phyloP scores from a whole-genome alignment of 306 rosid species.

The Oemleria cerasiformis region DNA sequence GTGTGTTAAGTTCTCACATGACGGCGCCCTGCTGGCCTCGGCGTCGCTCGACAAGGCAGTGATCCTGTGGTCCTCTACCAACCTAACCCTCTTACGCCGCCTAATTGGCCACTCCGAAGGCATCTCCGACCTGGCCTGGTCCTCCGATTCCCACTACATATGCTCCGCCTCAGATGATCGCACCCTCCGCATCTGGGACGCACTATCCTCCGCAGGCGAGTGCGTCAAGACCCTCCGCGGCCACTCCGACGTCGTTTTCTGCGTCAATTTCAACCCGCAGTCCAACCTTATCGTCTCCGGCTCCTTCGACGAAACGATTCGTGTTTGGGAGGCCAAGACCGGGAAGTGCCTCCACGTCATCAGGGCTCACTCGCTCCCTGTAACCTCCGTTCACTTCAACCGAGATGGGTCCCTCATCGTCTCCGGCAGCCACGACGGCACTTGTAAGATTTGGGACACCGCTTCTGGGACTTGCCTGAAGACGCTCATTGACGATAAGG shows the following conservation, averaged over 20 bases:
- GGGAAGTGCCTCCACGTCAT: slow-evolving; percentile 63
- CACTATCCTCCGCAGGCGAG: slow-evolving; percentile 48
- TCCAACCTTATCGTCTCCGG: slow-evolving; percentile 83
- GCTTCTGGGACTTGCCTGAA: slow-evolving; percentile 46
- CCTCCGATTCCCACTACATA: slow-evolving; percentile 89
- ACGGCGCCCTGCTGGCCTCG: slow-evolving; percentile 73
- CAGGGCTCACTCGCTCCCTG: slow-evolving; percentile 68
- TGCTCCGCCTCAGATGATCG: slow-evolving; percentile 95
- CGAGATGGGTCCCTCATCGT: slow-evolving; percentile 90
- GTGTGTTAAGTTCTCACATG: slow-evolving; percentile 84
- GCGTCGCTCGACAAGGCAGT: slow-evolving; percentile 84
- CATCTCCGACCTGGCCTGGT: slow-evolving; percentile 80
- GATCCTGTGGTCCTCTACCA: slow-evolving; percentile 62
- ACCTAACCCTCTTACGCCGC: slow-evolving; percentile 61
- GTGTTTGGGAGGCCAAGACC: slow-evolving; percentile 95
- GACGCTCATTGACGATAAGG: slow-evolving; percentile 69
- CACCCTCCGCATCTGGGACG: slow-evolving; percentile 93
- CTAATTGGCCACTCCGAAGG: slow-evolving; percentile 80
- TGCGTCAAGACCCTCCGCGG: slow-evolving; percentile 88
- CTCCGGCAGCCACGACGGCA: slow-evolving; percentile 85
- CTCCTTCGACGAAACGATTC: slow-evolving; percentile 72
- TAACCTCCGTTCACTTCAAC: slow-evolving; percentile 78
- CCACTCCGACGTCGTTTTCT: slow-evolving; percentile 65
- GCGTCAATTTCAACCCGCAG: slow-evolving; percentile 84
- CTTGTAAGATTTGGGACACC: slow-evolving; percentile 90